phyloP scores from a whole-genome alignment of 1,139 yeast genomes.

The Saccharomycopsis crataegensis region DNA sequence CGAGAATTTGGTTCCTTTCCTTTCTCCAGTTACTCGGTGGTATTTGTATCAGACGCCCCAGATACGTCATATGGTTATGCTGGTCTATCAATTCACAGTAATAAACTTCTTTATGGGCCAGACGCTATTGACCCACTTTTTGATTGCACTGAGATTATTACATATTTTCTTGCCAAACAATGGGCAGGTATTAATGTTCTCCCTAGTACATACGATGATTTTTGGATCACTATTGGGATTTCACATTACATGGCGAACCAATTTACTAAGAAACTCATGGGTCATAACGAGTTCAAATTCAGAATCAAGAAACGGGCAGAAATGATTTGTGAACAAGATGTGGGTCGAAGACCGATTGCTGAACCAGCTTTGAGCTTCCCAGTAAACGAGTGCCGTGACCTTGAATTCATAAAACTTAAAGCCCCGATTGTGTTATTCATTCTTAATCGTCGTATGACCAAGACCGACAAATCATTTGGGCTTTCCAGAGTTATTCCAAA shows the following conservation, averaged over 20 bases:
- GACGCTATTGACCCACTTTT: constrained; percentile 76
- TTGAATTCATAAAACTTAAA: constrained; percentile 63
- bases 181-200: constrained; percentile 94
- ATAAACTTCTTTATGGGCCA: constrained; percentile 65
- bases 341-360: constrained; percentile 78
- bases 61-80: constrained; percentile 59
- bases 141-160: constrained; percentile 56
- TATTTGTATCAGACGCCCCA: constrained; percentile 59
- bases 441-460: constrained; percentile 87
- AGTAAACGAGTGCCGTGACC: constrained; percentile 42
- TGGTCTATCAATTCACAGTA: constrained; percentile 64
- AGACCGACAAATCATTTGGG: constrained; percentile 91
- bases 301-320: constrained; percentile 60
- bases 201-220: constrained; percentile 70
- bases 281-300: constrained; percentile 73
- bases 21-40: constrained; percentile 70
- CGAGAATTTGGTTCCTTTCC: constrained; percentile 93
- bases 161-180: constrained; percentile 72
- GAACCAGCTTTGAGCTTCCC: constrained; percentile 62
- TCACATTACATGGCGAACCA: constrained; percentile 77
- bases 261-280: constrained; percentile 66
- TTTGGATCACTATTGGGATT: constrained; percentile 91
- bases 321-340: constrained; percentile 60
- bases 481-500: constrained; percentile 87
- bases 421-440: constrained; percentile 83